Percentiles rank a stretch among this genome's conserved stretches.
These are phyloP conservation scores for Pistacia vera DNA, from an alignment of 345 rosid genomes.

Conservation along the genomic window DNA sequence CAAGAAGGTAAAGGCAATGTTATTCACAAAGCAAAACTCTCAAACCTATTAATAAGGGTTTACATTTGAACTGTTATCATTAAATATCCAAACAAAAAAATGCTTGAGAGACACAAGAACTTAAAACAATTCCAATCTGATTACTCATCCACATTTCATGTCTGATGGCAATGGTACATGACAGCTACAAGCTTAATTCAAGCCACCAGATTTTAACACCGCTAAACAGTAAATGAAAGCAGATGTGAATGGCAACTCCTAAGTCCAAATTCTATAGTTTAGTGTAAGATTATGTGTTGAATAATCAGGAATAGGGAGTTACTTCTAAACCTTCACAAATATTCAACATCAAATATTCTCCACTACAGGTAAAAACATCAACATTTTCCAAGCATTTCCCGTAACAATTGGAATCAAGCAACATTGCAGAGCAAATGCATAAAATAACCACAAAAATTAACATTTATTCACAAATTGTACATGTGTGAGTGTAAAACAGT, in stretches of 20 bases:
- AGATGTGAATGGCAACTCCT: background rate
- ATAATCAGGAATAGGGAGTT: no score
- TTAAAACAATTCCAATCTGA: background rate
- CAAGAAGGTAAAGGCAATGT: constrained; percentile 7
- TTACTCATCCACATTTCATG: background rate
- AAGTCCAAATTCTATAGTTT: no score
- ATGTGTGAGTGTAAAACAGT: background rate
- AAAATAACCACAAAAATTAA: background rate
- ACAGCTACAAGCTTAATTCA: background rate
- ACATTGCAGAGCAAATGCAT: background rate
- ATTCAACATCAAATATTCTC: background rate
- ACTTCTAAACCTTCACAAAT: background rate
- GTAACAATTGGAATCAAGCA: background rate
- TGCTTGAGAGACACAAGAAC: background rate
- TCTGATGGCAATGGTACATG: background rate
- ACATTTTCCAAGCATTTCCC: background rate
- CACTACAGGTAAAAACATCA: background rate
- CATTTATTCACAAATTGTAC: background rate
- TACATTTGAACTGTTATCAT: background rate
- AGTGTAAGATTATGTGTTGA: no score
- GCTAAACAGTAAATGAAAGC: background rate
- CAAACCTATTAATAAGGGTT: background rate
- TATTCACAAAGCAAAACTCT: background rate
- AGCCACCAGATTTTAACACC: background rate
- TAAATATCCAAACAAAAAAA: background rate